These are phyloP conservation scores for Lepidium aucheri DNA, from an alignment of 345 rosid species.

Conservation along the genomic window DNA sequence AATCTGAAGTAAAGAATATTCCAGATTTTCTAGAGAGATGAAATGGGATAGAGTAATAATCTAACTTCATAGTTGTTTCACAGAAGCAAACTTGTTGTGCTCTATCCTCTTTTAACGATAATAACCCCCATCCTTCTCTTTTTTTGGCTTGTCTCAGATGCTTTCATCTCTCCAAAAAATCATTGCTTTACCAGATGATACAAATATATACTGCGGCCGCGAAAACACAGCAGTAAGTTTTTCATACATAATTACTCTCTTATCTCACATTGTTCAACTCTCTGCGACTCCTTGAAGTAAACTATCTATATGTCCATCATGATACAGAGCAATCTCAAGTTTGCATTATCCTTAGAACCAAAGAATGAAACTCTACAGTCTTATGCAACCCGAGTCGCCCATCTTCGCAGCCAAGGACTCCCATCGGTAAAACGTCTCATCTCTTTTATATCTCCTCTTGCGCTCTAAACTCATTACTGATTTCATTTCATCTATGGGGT, in stretches of 20 bases:
- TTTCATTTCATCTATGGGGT: background rate
- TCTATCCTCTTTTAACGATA: background rate
- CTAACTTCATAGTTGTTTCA: background rate
- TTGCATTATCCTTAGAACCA: slow-evolving; percentile 89
- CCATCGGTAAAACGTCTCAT: slow-evolving; percentile 52
- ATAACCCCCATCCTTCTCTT: too few relatives aligned
- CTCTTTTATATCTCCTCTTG: background rate
- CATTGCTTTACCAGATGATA: slow-evolving; percentile 73
- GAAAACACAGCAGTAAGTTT: slow-evolving; percentile 86
- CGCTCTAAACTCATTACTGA: background rate
- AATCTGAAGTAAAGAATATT: too few relatives aligned
- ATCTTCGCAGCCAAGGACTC: slow-evolving; percentile 69
- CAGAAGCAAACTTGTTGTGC: background rate
- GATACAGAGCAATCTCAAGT: slow-evolving; percentile 74
- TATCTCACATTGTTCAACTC: slow-evolving; percentile 1
- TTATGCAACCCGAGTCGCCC: slow-evolving; percentile 69
- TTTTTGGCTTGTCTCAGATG: slow-evolving; percentile 54
- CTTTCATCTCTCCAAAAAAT: slow-evolving; percentile 69
- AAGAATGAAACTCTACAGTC: slow-evolving; percentile 76
- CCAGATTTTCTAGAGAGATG: background rate
- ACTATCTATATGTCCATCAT: slow-evolving; percentile 7
- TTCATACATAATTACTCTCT: background rate
- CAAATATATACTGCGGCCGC: slow-evolving; percentile 77
- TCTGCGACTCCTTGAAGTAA: background rate
- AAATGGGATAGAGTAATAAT: background rate